A percentile compares a stretch with the other conserved stretches of the same genome.
phyloP scores from a whole-genome alignment of 1,284 basidiomycete species.

The Schizophyllum commune region DNA sequence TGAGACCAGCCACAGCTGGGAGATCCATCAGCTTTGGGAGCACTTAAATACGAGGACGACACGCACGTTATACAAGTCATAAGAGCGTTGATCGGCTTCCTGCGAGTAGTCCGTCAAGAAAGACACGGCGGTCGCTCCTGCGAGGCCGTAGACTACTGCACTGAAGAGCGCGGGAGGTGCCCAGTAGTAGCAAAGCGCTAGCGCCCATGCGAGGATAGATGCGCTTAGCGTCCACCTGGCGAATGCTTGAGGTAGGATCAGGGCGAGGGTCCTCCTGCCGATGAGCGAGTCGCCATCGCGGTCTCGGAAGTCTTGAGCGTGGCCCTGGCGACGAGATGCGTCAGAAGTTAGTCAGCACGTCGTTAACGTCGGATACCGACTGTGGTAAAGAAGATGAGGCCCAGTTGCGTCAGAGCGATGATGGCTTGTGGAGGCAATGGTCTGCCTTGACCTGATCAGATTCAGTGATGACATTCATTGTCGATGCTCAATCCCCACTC shows the following conservation, averaged over 20 bases:
- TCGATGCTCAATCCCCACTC: slow-evolving; percentile 4
- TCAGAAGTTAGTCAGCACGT: not conserved
- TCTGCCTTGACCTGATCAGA: not conserved
- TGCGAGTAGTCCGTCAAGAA: slow-evolving; percentile 7
- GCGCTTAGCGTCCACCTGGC: slow-evolving; percentile 14
- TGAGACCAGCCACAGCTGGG: slow-evolving; percentile 4
- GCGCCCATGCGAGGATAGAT: slow-evolving; percentile 9
- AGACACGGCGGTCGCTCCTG: slow-evolving; percentile 4
- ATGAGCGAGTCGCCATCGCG: slow-evolving; percentile 20
- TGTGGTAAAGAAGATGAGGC: slow-evolving; percentile 21
- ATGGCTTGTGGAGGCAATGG: not conserved
- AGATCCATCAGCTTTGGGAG: not conserved
- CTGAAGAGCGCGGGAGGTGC: slow-evolving; percentile 7
- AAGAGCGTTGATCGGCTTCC: slow-evolving; percentile 8
- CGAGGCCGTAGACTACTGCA: slow-evolving; percentile 6
- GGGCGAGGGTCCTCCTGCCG: slow-evolving; percentile 24
- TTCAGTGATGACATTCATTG: not conserved
- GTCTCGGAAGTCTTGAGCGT: slow-evolving; percentile 28
- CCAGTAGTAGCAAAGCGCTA: slow-evolving; percentile 11
- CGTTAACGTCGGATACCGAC: slow-evolving; percentile 9
- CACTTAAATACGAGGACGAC: too few species aligned
- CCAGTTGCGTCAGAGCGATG: slow-evolving; percentile 14
- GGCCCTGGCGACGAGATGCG: slow-evolving; percentile 13
- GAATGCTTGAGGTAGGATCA: slow-evolving; percentile 13
- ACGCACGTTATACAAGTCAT: slow-evolving; percentile 14